Evolutionary conservation across 2,329 filamentous ascomycete species (phyloP), one percentile per base, ranked within the genome.

Genomic region (Teratosphaeria nubilosa): DNA sequence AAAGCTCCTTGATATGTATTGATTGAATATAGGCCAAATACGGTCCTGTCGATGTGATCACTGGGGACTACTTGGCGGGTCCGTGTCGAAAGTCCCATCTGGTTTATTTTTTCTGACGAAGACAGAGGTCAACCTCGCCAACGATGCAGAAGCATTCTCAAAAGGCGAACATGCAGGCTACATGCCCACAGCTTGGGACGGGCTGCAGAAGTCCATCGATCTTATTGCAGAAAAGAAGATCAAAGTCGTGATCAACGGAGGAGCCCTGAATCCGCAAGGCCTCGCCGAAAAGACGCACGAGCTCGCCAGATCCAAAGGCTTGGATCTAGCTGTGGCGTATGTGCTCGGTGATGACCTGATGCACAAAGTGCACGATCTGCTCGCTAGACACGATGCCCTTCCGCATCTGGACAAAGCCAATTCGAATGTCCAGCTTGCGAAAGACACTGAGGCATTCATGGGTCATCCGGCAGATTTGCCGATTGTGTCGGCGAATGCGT

Each of bases 241-340:
- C 68, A 81, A 80, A 59, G 71, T 83, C n/a, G 71, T 82, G 34
- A 72, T 82, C 56, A 82, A 84, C 59, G 81, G 80, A 2, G 81
- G 82, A 0, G 78, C 75, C 2, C 71, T 81, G 20, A 80, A 83
- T 57, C 81, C 82, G 0, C 74, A 73, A 60, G 81, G 77, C 0
- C 64, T 84, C 13, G 80, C 81, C 1, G 64, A 77, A 56, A 76
- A 77, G 64, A 69, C 75, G 0, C 64, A 74, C 16, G 65, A 73
- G 30, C 58, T 80, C 31, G 60, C 63, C 37, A 16, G 54, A 48
- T 27, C 58, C 27, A 65, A 66, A 51, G 70, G 72, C 0, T 60
- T 78, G 27, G 64, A 72, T 52, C 65, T 78, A 32, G 76, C 69
- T 62, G 71, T 79, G 3, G 77, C 76, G 1, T 78, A 74, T 70